Evolutionary conservation across 2,329 filamentous ascomycete genomes (phyloP).

Genomic region (Reticulascus tulasneorum): DNA sequence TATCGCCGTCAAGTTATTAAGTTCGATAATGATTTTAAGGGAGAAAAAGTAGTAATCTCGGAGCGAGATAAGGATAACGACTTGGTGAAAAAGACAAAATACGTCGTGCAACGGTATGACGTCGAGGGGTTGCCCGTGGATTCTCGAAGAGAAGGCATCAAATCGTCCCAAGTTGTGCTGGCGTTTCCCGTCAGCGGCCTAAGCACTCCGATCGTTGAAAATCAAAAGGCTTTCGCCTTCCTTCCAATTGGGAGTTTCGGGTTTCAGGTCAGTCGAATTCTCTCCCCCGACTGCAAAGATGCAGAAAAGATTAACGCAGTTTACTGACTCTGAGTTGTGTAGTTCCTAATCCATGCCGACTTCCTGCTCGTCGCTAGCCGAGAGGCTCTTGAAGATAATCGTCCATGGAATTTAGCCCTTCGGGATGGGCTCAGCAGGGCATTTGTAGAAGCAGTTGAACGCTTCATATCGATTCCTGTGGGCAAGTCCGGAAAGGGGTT

Average conservation of each 20-base stretch:
- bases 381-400: constrained; percentile 16
- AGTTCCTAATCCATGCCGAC: constrained; percentile 24
- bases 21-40: no score
- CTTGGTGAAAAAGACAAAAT: no score
- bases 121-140: no score
- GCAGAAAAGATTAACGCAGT: no score
- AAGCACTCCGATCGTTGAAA: background rate
- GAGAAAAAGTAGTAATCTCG: no score
- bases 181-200: constrained; percentile 15
- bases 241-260: constrained; percentile 16
- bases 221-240: constrained; percentile 16
- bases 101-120: no score
- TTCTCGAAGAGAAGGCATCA: no score
- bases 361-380: constrained; percentile 20
- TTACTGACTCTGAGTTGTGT: constrained; percentile 6
- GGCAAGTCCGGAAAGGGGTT: background rate
- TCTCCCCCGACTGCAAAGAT: background rate
- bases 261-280: constrained; percentile 7
- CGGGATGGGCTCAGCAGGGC: constrained; percentile 1
- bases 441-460: constrained; percentile 4
- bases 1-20: no score
- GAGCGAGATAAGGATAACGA: no score
- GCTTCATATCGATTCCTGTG: background rate
- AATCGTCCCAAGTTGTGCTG: no score
- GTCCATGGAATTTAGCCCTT: constrained; percentile 12